Conservation (phyloP, 2,329 filamentous ascomycete species). For the Cercospora janseana region DNA sequence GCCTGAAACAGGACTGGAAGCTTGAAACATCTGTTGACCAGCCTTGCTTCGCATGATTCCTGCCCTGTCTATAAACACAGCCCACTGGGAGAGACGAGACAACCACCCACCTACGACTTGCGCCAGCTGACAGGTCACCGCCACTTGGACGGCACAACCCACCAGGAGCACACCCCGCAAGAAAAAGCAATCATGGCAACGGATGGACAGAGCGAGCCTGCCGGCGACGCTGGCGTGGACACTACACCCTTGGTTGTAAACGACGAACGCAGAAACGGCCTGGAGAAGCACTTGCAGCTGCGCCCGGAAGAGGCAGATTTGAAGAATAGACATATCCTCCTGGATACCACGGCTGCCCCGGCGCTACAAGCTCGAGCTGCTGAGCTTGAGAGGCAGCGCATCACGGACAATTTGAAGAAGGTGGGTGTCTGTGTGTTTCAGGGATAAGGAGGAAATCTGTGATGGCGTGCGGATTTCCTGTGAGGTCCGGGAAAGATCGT, state of each 20-base stretch:
- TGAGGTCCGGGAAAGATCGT: too few species aligned
- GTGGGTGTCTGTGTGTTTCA: constrained; percentile 37
- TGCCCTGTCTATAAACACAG: background rate
- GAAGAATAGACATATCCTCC: constrained; percentile 64
- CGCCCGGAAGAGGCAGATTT: constrained; percentile 58
- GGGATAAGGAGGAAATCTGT: constrained; percentile 53
- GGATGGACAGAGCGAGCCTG: constrained; percentile 4
- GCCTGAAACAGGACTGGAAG: background rate
- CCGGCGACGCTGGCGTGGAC: constrained; percentile 18
- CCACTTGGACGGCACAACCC: too few species aligned
- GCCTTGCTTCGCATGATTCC: background rate
- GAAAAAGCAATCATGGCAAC: constrained; percentile 20
- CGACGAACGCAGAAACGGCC: constrained; percentile 19
- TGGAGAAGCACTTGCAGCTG: constrained; percentile 41
- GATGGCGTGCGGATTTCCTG: background rate
- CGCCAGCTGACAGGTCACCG: too few species aligned
- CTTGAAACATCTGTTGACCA: constrained; percentile 5
- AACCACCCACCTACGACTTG: too few species aligned
- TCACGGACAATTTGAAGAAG: constrained; percentile 63
- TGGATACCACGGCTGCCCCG: constrained; percentile 67
- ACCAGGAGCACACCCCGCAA: too few species aligned
- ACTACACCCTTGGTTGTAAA: constrained; percentile 19
- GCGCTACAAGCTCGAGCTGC: constrained; percentile 61
- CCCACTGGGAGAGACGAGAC: background rate
- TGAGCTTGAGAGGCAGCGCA: constrained; percentile 64